Percentiles rank a stretch among this genome's conserved stretches.
These are phyloP conservation scores for Claviceps citrina DNA, from an alignment of 2,329 filamentous ascomycete genomes.

Conservation along the genomic window DNA sequence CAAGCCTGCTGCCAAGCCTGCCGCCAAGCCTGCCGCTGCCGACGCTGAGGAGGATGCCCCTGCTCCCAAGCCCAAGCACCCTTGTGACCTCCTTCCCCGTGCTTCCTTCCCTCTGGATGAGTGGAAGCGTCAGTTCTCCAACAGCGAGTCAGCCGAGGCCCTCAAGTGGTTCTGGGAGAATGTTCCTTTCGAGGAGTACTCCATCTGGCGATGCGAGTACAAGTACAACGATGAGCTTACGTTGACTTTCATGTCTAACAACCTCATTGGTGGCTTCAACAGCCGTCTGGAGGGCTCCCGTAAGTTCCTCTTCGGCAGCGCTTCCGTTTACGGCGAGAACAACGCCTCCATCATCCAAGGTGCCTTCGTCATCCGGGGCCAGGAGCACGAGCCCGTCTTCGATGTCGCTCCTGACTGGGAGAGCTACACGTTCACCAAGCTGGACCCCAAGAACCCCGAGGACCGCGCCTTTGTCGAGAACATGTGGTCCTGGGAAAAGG, in stretches of 20 bases:
- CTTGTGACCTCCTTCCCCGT: slow-evolving; percentile 69
- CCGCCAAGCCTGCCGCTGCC: slow-evolving; percentile 13
- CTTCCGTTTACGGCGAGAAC: slow-evolving; percentile 76
- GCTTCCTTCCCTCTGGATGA: slow-evolving; percentile 78
- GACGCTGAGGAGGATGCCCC: slow-evolving; percentile 27
- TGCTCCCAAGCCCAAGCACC: slow-evolving; percentile 89
- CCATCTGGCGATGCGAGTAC: slow-evolving; percentile 86
- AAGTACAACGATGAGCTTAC: slow-evolving; percentile 99
- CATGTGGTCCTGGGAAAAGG: slow-evolving; percentile 86
- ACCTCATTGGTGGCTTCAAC: slow-evolving; percentile 97
- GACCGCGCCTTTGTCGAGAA: slow-evolving; percentile 76
- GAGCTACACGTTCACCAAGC: slow-evolving; percentile 93
- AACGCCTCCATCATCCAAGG: slow-evolving; percentile 85
- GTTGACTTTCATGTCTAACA: slow-evolving; percentile 96
- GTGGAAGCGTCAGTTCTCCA: slow-evolving; percentile 98
- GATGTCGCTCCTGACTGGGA: slow-evolving; percentile 95
- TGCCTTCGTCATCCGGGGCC: slow-evolving; percentile 87
- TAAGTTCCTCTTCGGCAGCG: slow-evolving; percentile 92
- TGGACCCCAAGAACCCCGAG: slow-evolving; percentile 73
- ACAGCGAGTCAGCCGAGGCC: slow-evolving; percentile 72
- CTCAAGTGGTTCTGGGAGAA: slow-evolving; percentile 99
- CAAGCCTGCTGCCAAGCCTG: slow-evolving; percentile 34
- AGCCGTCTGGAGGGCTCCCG: slow-evolving; percentile 89
- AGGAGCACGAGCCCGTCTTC: slow-evolving; percentile 74
- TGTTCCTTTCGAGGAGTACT: slow-evolving; percentile 87